Conservation (phyloP, 768 basidiomycete species). For the Pholiota conissans region DNA sequence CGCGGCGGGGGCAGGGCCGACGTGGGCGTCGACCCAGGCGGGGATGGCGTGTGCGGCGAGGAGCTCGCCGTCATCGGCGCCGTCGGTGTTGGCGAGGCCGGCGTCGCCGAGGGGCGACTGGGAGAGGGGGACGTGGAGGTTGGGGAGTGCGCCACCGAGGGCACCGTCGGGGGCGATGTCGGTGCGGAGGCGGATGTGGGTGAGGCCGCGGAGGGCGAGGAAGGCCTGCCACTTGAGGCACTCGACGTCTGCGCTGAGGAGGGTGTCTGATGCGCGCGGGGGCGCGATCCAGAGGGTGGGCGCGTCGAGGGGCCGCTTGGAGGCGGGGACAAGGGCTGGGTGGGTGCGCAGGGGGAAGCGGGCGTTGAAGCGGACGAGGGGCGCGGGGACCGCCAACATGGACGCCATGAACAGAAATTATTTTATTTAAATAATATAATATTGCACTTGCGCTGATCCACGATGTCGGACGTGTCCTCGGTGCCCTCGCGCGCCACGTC, state of each 20-base stretch:
- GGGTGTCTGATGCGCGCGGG: slow-evolving; percentile 36
- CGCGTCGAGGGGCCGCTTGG: slow-evolving; percentile 21
- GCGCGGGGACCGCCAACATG: slow-evolving; percentile 25
- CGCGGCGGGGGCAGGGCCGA: slow-evolving; percentile 34
- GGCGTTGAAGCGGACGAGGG: slow-evolving; percentile 52
- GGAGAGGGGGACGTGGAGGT: slow-evolving; percentile 55
- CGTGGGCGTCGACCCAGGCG: slow-evolving; percentile 65
- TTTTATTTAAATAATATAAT: slow-evolving; percentile 17
- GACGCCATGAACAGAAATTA: slow-evolving; percentile 21
- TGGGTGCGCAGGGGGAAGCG: slow-evolving; percentile 61
- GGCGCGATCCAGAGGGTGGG: slow-evolving; percentile 68
- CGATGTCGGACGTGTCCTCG: slow-evolving; percentile 51
- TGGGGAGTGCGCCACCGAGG: slow-evolving; percentile 67
- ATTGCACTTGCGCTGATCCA: slow-evolving; percentile 5
- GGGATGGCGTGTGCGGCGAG: slow-evolving; percentile 70
- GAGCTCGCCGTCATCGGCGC: slow-evolving; percentile 43
- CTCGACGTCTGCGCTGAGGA: slow-evolving; percentile 78
- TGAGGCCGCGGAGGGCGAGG: slow-evolving; percentile 64
- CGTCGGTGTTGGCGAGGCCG: slow-evolving; percentile 23
- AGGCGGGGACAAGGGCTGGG: slow-evolving; percentile 35
- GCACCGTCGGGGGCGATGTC: slow-evolving; percentile 73
- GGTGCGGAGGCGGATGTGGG: slow-evolving; percentile 55
- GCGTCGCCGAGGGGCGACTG: slow-evolving; percentile 23
- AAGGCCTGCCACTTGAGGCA: slow-evolving; percentile 92
- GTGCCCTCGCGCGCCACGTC: slow-evolving; percentile 59